Conservation (phyloP, 2,329 filamentous ascomycete genomes). For the Monosporascus sp. region DNA sequence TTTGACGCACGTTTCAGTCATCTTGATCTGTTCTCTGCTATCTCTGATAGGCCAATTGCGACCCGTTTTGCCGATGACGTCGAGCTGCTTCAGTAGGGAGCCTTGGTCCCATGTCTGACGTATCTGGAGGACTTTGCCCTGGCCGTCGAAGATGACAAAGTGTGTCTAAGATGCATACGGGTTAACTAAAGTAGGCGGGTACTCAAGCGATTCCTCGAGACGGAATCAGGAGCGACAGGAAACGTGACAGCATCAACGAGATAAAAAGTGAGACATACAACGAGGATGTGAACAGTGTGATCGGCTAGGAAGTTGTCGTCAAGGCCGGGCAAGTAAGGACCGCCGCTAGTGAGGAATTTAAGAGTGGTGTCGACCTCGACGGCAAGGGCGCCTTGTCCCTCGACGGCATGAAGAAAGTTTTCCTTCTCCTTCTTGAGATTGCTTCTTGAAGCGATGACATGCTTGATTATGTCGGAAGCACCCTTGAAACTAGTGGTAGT, state of each 20-base stretch:
- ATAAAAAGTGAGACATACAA: constrained; percentile 55
- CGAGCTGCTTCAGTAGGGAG: constrained; percentile 84
- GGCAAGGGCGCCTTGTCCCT: constrained; percentile 63
- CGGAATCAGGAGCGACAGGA: background rate
- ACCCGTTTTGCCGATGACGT: constrained; percentile 84
- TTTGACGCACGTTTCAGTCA: constrained; percentile 62
- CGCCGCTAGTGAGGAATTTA: constrained; percentile 76
- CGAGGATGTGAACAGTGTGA: constrained; percentile 68
- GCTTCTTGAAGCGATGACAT: constrained; percentile 65
- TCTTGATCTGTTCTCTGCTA: constrained; percentile 72
- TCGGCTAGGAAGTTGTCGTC: constrained; percentile 94
- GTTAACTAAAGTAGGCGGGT: background rate
- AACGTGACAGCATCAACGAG: background rate
- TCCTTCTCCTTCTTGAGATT: constrained; percentile 80
- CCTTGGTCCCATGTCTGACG: constrained; percentile 95
- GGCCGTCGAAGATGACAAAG: constrained; percentile 74
- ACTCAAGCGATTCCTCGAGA: background rate
- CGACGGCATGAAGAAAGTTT: constrained; percentile 67
- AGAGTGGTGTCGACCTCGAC: constrained; percentile 77
- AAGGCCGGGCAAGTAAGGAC: constrained; percentile 78
- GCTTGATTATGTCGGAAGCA: constrained; percentile 72
- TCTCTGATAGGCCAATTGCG: constrained; percentile 95
- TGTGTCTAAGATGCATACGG: constrained; percentile 57
- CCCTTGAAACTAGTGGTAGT: constrained; percentile 72
- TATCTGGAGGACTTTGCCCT: constrained; percentile 78